Evolutionary conservation across 768 basidiomycete genomes (phyloP).

Genomic region (Hygrophoropsis aurantiaca): DNA sequence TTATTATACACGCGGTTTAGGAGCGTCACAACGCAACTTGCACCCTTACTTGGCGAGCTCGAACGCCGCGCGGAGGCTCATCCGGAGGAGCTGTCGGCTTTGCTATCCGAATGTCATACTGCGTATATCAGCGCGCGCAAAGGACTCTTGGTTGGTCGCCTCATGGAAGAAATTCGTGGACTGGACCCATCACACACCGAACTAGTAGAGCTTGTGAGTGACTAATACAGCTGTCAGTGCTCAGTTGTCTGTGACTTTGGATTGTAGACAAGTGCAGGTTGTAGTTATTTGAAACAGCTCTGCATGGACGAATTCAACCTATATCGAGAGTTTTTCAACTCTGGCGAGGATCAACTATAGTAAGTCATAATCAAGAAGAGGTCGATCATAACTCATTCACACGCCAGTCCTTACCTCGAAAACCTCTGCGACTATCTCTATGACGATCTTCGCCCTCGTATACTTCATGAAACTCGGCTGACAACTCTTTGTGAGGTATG

Average conservation of each 20-base stretch:
- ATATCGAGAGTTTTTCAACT: constrained; percentile 82
- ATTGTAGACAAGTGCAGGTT: constrained; percentile 82
- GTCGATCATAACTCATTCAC: constrained; percentile 2
- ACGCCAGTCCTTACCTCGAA: constrained; percentile 81
- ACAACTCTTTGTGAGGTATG: constrained; percentile 92
- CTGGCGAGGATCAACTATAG: constrained; percentile 78
- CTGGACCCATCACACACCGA: constrained; percentile 80
- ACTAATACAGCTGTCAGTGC: background rate
- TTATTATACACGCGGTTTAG: constrained; percentile 89
- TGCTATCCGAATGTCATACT: constrained; percentile 83
- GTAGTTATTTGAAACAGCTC: constrained; percentile 88
- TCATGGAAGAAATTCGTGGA: constrained; percentile 79
- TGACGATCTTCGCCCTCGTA: constrained; percentile 93
- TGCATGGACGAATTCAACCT: constrained; percentile 89
- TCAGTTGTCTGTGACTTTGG: background rate
- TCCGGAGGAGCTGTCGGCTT: constrained; percentile 79
- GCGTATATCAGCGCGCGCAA: constrained; percentile 82
- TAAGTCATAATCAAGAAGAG: constrained; percentile 44
- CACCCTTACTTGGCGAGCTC: constrained; percentile 81
- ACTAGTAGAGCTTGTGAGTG: constrained; percentile 78
- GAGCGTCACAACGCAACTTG: constrained; percentile 66
- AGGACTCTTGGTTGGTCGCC: constrained; percentile 64
- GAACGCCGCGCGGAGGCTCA: constrained; percentile 74
- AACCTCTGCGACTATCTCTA: constrained; percentile 91
- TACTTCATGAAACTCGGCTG: constrained; percentile 88